Conservation (phyloP, 2,329 filamentous ascomycete genomes). For the Aureobasidium lini region DNA sequence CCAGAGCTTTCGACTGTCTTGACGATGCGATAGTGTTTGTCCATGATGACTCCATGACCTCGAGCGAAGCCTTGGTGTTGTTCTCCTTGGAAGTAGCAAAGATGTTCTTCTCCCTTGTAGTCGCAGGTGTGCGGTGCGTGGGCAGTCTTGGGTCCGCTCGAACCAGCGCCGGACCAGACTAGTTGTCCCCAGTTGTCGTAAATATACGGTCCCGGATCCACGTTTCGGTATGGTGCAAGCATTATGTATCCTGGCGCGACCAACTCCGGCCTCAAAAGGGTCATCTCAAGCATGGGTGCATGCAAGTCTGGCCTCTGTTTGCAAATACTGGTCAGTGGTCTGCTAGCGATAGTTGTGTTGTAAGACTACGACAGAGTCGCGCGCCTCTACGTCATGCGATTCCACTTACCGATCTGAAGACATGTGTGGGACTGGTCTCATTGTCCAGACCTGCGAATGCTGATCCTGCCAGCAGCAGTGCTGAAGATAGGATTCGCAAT, state of each 20-base stretch:
- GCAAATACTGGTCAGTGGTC: constrained; percentile 13
- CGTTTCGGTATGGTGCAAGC: constrained; percentile 42
- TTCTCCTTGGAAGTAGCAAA: constrained; percentile 47
- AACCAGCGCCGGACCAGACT: constrained; percentile 44
- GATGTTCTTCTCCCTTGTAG: constrained; percentile 41
- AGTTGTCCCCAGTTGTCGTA: constrained; percentile 45
- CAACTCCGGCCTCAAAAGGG: constrained; percentile 27
- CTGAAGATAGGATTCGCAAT: constrained; percentile 9
- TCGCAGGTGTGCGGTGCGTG: constrained; percentile 43
- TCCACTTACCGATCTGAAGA: constrained; percentile 28
- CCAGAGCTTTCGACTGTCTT: constrained; percentile 36
- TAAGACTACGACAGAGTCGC: background rate
- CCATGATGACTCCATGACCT: constrained; percentile 47
- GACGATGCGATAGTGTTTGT: constrained; percentile 42
- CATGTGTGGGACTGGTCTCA: constrained; percentile 28
- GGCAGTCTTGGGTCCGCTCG: constrained; percentile 41
- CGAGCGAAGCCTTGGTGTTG: constrained; percentile 46
- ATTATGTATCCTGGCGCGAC: constrained; percentile 44
- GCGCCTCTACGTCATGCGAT: background rate
- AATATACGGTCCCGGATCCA: constrained; percentile 44
- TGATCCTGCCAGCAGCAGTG: constrained; percentile 14
- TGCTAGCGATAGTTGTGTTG: background rate
- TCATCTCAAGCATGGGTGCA: constrained; percentile 29
- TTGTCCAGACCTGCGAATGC: constrained; percentile 25
- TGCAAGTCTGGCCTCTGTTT: constrained; percentile 32